Evolutionary conservation across 176 grass and related monocot genomes (phyloP), one percentile per base, ranked within the genome.

Genomic region (Musa beccarii): DNA sequence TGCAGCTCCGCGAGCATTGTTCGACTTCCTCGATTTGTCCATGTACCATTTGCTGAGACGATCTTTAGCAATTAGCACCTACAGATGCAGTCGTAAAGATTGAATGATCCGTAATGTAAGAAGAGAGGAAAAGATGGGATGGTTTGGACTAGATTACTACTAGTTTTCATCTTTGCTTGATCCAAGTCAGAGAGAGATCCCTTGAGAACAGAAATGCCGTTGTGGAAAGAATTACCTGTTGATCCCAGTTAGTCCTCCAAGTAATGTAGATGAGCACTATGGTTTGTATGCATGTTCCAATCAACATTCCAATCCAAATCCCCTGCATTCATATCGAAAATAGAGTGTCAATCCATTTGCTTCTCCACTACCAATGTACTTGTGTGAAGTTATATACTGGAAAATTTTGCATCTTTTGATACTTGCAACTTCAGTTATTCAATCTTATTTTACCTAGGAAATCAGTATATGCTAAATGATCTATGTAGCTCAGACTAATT

Each of bases 271-370:
- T 1, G 61, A 98, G 88, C 23, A 98, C 82, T 28, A 86, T 8
- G 11, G 86, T 93, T 34, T 98, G 90, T 21, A 89, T 88, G 1
- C 84, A 63, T 74, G 90, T 91, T 50, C 90, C 95, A 1, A 93
- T 13, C 65, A 98, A 59, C 95, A 98, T 98, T 55, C 86, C 90
- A 10, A 91, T 84, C 95, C 95, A 98, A 82, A 98, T 93, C 16
- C 95, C 95, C 95, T 98, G 68, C 16, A 78, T 19, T 16, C 71
- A 67, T 9, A 66, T 2, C 52, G 10, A 75, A 1, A 72, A 65
- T 20, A 57, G 34, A 26, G 59, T 77, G 62, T 54, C 14, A 73
- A 52, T 5, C 11, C 2, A 20, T 52, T 57, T 66, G 65, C 53
- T 75, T 21, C 14, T 53, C 11, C 52, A 63, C 53, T 59, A 28